phyloP scores from a whole-genome alignment of 1,139 yeast genomes.

The Candida sp. region DNA sequence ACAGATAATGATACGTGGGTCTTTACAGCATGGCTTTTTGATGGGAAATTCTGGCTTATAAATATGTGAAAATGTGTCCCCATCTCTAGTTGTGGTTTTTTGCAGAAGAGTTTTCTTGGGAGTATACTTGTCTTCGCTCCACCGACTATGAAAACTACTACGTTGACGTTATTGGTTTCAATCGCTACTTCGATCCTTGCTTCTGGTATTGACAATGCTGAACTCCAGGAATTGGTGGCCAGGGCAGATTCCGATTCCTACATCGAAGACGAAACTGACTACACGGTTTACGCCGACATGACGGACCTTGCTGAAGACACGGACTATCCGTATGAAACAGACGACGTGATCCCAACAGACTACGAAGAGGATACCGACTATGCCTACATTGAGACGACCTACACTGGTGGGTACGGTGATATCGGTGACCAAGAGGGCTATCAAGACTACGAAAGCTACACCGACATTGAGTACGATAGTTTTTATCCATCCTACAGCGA shows the following conservation, averaged over 20 bases:
- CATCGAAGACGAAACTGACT: not conserved
- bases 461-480: not conserved
- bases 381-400: not conserved
- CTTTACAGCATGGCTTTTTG: too few relatives aligned
- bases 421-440: not conserved
- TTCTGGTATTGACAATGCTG: conserved; percentile 9
- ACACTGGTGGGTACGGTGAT: not conserved
- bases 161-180: conserved; percentile 12
- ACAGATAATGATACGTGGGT: too few relatives aligned
- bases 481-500: not conserved
- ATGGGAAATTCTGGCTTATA: too few relatives aligned
- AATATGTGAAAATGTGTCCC: not conserved
- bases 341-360: conserved; percentile 5
- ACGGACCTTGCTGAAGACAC: not conserved
- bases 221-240: conserved; percentile 1
- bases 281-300: conserved; percentile 1
- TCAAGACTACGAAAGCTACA: not conserved
- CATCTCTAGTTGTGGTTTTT: not conserved
- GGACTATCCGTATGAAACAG: not conserved
- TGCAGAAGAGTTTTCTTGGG: not conserved
- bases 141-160: conserved; percentile 13
- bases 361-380: conserved; percentile 11
- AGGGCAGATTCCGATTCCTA: conserved; percentile 14
- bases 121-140: not conserved
- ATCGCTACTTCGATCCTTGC: conserved; percentile 11